Evolutionary conservation across 2,329 filamentous ascomycete genomes (phyloP), one percentile per base, ranked within the genome.

Genomic region (Fusarium globosum): DNA sequence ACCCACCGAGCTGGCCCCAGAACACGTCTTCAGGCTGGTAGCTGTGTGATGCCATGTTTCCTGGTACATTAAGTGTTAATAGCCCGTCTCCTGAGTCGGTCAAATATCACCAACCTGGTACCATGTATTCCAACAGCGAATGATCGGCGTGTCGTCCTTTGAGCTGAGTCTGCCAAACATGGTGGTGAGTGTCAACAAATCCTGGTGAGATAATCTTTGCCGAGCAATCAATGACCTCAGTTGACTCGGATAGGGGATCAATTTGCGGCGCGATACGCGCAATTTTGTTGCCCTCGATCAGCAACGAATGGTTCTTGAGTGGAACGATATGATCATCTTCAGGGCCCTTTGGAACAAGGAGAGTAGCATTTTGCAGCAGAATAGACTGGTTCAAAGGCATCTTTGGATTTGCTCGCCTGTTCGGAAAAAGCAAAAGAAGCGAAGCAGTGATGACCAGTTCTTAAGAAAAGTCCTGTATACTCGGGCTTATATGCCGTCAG

Each of bases 121-220:
- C 38, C 64, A 68, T 63, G 18, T 68, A 68, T 26, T 68, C 56
- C 1, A 68, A 2, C 4, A 68, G 8, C 0, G 36, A 49, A 11
- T 68, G 65, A 14, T 68, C 38, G 0, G 64, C 48, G 3, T 68
- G 64, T 9, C 65, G 38, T 4, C 65, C 65, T 10, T 68, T 68
- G 3, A 63, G 20, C 10, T 68, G 64, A 2, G 65, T 68, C 39
- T 68, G 65, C 65, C 65, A 68, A 10, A 68, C 56, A 55, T 68
- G 65, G 14, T 68, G 65, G 6, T 68, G 65, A 28, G 65, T 68
- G 10, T 68, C 65, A 2, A 68, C 33, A 30, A 68, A 69, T 3
- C 64, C 64, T 0, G 65, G 65, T 0, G 65, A 49, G 4, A 68
- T 41, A 1, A 68, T 41, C 12, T 68, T 68, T 7, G 21, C 20